phyloP scores from a whole-genome alignment of 306 rosid species.

The Lithocarpus polystachyus region DNA sequence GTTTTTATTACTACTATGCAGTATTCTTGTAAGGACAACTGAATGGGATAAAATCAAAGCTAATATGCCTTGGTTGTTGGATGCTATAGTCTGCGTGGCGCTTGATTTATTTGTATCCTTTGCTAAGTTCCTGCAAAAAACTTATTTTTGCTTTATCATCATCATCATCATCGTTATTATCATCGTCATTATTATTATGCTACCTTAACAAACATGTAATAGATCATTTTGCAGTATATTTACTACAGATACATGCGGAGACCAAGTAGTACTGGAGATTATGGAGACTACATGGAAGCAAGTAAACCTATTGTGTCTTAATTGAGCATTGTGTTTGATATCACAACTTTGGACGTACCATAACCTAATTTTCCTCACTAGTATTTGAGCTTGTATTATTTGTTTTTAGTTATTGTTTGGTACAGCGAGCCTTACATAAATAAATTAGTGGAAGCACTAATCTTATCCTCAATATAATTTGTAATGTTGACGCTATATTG shows the following conservation, averaged over 20 bases:
- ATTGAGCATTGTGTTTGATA: conserved; percentile 9
- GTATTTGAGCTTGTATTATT: too few species aligned
- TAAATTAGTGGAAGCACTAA: too few species aligned
- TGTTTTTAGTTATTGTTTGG: too few species aligned
- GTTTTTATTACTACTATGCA: conserved; percentile 21
- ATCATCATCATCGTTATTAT: too few species aligned
- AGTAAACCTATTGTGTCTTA: conserved; percentile 29
- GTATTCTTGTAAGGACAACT: conserved; percentile 70
- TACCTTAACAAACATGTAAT: conserved; percentile 37
- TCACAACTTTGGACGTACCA: too few species aligned
- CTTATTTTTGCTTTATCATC: not conserved
- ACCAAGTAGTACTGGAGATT: conserved; percentile 10
- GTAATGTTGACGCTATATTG: too few species aligned
- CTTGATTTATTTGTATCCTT: conserved; percentile 95
- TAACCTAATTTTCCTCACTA: too few species aligned
- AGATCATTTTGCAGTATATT: conserved; percentile 76
- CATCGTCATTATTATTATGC: not conserved
- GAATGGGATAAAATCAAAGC: conserved; percentile 85
- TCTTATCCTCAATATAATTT: too few species aligned
- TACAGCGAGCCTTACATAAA: too few species aligned
- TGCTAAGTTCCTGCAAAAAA: not conserved
- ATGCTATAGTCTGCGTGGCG: conserved; percentile 79
- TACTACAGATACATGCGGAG: conserved; percentile 38
- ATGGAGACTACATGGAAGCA: conserved; percentile 34
- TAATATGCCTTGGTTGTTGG: conserved; percentile 89